These are phyloP conservation scores for Schwanniomyces pseudopolymorphus DNA, from an alignment of 805 yeast genomes.

Conservation along the genomic window DNA sequence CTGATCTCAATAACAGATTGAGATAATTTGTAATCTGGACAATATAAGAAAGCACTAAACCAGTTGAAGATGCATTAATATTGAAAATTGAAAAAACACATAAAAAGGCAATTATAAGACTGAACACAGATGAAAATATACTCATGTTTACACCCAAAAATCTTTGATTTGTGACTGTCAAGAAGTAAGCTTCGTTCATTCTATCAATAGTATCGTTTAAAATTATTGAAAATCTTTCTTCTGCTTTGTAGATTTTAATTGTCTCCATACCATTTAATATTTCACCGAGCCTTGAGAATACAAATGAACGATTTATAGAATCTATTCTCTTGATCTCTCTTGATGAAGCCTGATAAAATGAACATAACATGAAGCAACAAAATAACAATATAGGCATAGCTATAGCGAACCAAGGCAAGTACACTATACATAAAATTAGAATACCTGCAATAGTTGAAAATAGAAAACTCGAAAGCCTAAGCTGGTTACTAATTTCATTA, in stretches of 20 bases:
- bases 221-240: constrained; percentile 44
- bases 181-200: constrained; percentile 66
- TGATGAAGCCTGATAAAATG: constrained; percentile 65
- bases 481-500: constrained; percentile 20
- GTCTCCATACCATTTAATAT: constrained; percentile 63
- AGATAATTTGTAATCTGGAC: constrained; percentile 55
- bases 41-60: constrained; percentile 65
- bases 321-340: constrained; percentile 76
- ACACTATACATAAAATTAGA: constrained; percentile 60
- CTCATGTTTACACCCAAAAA: constrained; percentile 68
- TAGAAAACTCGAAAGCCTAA: constrained; percentile 26
- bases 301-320: constrained; percentile 64
- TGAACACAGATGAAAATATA: constrained; percentile 48
- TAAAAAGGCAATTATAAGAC: constrained; percentile 46
- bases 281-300: constrained; percentile 70
- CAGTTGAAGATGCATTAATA: constrained; percentile 57
- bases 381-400: constrained; percentile 53
- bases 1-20: constrained; percentile 59
- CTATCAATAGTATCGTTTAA: constrained; percentile 49
- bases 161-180: constrained; percentile 64
- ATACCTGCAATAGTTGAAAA: constrained; percentile 55
- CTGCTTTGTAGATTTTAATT: constrained; percentile 56
- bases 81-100: constrained; percentile 17
- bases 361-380: constrained; percentile 43
- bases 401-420: constrained; percentile 73